Conservation (phyloP, 345 rosid species). For the Hirschfeldia incana region DNA sequence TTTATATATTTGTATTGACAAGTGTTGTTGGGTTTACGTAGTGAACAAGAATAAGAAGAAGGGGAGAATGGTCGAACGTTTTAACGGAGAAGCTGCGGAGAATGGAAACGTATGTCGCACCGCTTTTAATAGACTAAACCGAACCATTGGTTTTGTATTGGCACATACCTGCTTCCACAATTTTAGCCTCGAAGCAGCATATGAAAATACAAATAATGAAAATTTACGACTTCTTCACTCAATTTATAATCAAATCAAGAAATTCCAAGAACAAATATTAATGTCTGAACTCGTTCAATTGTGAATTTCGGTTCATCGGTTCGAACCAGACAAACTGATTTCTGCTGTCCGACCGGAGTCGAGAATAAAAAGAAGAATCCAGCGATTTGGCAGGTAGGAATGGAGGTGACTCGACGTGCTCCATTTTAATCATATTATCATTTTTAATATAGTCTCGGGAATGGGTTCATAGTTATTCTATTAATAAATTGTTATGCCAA, state of each 20-base stretch:
- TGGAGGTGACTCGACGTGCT: constrained; percentile 23
- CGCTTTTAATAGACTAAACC: constrained; percentile 5
- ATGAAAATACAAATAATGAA: neutral
- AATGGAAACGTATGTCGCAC: constrained; percentile 22
- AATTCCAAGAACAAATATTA: neutral
- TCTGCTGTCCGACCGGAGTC: neutral
- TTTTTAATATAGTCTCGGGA: neutral
- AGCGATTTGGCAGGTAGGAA: constrained; percentile 17
- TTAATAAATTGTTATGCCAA: constrained; percentile 23
- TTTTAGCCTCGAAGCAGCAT: neutral
- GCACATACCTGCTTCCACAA: neutral
- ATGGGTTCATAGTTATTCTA: constrained; percentile 7
- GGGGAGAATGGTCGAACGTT: constrained; percentile 6
- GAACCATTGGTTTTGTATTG: constrained; percentile 19
- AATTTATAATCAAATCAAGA: neutral
- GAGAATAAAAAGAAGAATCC: neutral
- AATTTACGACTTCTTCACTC: neutral
- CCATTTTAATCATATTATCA: constrained; percentile 12
- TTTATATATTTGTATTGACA: neutral
- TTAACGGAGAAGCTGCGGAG: constrained; percentile 20
- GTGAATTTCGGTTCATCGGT: neutral
- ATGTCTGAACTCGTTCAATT: neutral
- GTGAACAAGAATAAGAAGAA: constrained; percentile 30
- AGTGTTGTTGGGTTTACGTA: constrained; percentile 30
- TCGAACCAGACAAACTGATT: neutral